phyloP scores from a whole-genome alignment of 352 stramenopile genomes.

The Phytophthora palmivora region DNA sequence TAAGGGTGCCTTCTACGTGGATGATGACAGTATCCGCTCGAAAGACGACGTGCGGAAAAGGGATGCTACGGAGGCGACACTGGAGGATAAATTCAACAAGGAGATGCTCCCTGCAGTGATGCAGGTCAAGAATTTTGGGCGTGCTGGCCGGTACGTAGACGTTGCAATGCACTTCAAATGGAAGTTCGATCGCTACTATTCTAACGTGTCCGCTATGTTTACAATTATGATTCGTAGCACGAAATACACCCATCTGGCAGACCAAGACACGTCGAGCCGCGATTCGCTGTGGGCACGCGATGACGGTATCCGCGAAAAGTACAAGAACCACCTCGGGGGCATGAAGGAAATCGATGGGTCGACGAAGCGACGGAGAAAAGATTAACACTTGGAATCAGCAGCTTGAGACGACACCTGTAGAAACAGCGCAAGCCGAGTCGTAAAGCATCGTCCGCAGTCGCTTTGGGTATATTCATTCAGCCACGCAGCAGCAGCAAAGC shows the following conservation, averaged over 20 bases:
- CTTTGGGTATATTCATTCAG: slow-evolving; percentile 57
- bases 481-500: slow-evolving; percentile 38
- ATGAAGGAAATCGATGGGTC: slow-evolving; percentile 72
- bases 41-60: slow-evolving; percentile 93
- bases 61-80: slow-evolving; percentile 89
- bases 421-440: slow-evolving; percentile 51
- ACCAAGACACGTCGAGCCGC: slow-evolving; percentile 95
- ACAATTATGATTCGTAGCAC: slow-evolving; percentile 59
- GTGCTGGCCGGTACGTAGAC: slow-evolving; percentile 85
- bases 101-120: slow-evolving; percentile 95
- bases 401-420: slow-evolving; percentile 39
- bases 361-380: slow-evolving; percentile 71
- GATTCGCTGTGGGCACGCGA: slow-evolving; percentile 83
- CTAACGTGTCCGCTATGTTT: slow-evolving; percentile 25
- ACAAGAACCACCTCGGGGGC: slow-evolving; percentile 73
- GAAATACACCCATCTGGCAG: slow-evolving; percentile 98
- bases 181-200: too few relatives aligned
- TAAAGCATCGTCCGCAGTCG: slow-evolving; percentile 43
- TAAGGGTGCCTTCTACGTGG: slow-evolving; percentile 98
- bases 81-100: slow-evolving; percentile 95
- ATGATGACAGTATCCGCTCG: slow-evolving; percentile 91
- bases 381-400: slow-evolving; percentile 50
- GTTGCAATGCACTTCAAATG: slow-evolving; percentile 5
- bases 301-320: slow-evolving; percentile 87
- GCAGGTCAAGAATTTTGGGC: slow-evolving; percentile 99